Base-by-base conservation (phyloP, 345 rosid genomes). In the Hirschfeldia incana region DNA sequence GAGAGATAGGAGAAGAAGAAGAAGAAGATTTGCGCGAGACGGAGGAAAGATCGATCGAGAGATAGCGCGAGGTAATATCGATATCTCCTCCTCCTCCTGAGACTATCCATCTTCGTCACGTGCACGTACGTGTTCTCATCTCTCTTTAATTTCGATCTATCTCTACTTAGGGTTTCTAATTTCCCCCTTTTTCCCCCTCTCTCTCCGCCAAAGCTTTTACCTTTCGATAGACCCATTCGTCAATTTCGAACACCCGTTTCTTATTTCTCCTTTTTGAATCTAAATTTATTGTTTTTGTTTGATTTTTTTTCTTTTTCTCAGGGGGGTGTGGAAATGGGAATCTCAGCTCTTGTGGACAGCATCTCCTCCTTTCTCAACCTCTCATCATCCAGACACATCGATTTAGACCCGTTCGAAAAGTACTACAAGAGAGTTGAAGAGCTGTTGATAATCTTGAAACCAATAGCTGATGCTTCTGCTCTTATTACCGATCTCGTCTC, bases 371-470 rank as follows among this genome's bases (percentile, higher is more conserved):
- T 91, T 82, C 83, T 88, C 21, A 85, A 83, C 64, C 70, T 89
- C 21, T 88, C 98, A 73, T 86, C 94, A 44, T 82, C 76, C 4
- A 90, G 85, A 66, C 87, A 82, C 76, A 78, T 86, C 37, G 88
- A 81, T 37, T 85, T 83, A 53, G 98, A 93, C 76, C 94, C 87
- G 59, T 84, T 87, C 80, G 87, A 78, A 72, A 92, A 85, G 85
- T 87, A 86, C 74, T 89, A 87, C 73, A 88, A 82, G 78, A 88
- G 87, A 79, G 86, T 84, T n/a, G 99, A 90, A 78, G 99, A 91
- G 58, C 77, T 93, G 46, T 69, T 96, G 78, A 92, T 83, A 86
- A 78, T 92, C 69, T 80, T 93, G 87, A 92, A 88, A 81, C 97
- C 94, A 15, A 80, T 93, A 55, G 90, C 89, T 34, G 90, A 88